Percentiles rank a stretch among this genome's conserved stretches.
These are phyloP conservation scores for Calonectria honghensis DNA, from an alignment of 2,329 filamentous ascomycete genomes.

Conservation along the genomic window DNA sequence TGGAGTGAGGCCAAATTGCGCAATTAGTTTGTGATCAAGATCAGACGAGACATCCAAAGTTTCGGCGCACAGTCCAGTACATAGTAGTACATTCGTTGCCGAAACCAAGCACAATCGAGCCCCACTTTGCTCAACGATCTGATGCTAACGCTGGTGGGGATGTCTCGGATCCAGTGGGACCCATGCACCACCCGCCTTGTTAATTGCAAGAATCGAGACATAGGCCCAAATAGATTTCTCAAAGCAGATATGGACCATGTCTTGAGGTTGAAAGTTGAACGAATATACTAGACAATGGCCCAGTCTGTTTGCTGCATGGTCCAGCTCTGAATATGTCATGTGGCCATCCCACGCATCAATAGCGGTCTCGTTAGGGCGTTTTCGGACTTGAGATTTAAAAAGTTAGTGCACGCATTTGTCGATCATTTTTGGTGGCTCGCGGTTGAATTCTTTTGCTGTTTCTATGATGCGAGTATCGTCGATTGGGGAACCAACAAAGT, in stretches of 20 bases:
- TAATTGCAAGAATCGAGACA: background rate
- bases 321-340: slow-evolving; percentile 47
- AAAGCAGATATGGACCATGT: slow-evolving; percentile 36
- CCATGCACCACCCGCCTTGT: background rate
- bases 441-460: slow-evolving; percentile 2
- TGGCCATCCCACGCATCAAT: slow-evolving; percentile 54
- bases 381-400: slow-evolving; percentile 35
- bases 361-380: slow-evolving; percentile 41
- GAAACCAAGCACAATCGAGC: background rate
- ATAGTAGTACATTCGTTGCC: background rate
- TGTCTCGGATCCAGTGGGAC: background rate
- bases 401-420: slow-evolving; percentile 46
- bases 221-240: slow-evolving; percentile 27
- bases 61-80: background rate
- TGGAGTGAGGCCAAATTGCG: background rate
- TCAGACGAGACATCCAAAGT: background rate
- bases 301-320: slow-evolving; percentile 22
- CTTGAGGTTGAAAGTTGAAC: background rate
- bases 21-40: background rate
- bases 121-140: background rate
- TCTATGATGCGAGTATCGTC: background rate
- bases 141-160: slow-evolving; percentile 1
- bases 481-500: background rate
- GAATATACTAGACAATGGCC: slow-evolving; percentile 20
- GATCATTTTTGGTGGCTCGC: background rate